Base-by-base conservation (phyloP, 2,329 filamentous ascomycete species). In the Aureobasidium zeae region DNA sequence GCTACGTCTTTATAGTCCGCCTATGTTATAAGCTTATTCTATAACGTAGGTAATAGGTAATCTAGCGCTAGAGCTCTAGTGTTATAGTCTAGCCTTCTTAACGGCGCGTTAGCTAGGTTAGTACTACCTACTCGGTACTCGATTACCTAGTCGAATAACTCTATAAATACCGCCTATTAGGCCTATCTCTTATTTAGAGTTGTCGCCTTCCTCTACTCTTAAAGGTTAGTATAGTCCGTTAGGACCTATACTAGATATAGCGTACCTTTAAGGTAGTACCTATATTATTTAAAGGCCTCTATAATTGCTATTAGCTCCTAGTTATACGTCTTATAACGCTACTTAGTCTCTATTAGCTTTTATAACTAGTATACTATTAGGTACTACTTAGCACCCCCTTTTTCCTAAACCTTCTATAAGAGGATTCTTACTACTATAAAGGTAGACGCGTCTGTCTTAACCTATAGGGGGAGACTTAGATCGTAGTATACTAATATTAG, bases 221-320 rank as follows among this genome's bases (percentile, higher is more conserved):
- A 21, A 24, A 50, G 42, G 42, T 48, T 50, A 39, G 45, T 38
- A 39, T 50, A 32, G 30, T 48, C 11, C 2, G n/a, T 34, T 13
- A 34, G 12, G 2, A 34, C 32, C 7, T 22, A 11, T 4, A 24
- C 12, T 9, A 3, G 3, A 6, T 34, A 8, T 3, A 6, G 32
- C 2, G 19, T 20, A 5, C 46, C 36, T 16, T 50, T 17, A 9
- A 48, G 36, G 45, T 48, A 48, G 22, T 48, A 20, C 4, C 21
- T 3, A 35, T 37, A 50, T 20, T 44, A 21, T 12, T 47, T 48
- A 32, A 52, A 51, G 15, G 19, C 7, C 5, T 44, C 35, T 11
- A 51, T 31, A 29, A 51, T 47, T 26, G 29, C 44, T 38, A 50
- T 17, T 10, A 51, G 36, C 22, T 49, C 39, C n/a, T 49, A 30